Evolutionary conservation across 306 rosid genomes (phyloP).

Genomic region (cucumber (Cucumis sativus)): Cucumber_9930_V3 NC_026660.2:28405501-28406000

Average conservation of each 20-base stretch:
- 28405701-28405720: constrained; percentile 56
- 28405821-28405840: background rate
- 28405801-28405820: background rate
- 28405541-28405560: background rate
- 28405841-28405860: background rate
- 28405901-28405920: background rate
- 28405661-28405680: constrained; percentile 38
- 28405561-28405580: background rate
- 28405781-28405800: constrained; percentile 6
- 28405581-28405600: background rate
- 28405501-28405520: background rate
- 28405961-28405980: background rate
- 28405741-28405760: constrained; percentile 17
- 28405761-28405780: constrained; percentile 10
- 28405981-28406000: background rate
- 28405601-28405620: background rate
- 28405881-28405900: background rate
- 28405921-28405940: background rate
- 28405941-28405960: background rate
- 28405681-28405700: constrained; percentile 32
- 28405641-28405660: constrained; percentile 2
- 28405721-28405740: constrained; percentile 31
- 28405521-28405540: background rate
- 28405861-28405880: background rate
- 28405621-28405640: background rate